Base-by-base conservation (phyloP, 2,329 filamentous ascomycete genomes). In the Paramyrothecium roridum region DNA sequence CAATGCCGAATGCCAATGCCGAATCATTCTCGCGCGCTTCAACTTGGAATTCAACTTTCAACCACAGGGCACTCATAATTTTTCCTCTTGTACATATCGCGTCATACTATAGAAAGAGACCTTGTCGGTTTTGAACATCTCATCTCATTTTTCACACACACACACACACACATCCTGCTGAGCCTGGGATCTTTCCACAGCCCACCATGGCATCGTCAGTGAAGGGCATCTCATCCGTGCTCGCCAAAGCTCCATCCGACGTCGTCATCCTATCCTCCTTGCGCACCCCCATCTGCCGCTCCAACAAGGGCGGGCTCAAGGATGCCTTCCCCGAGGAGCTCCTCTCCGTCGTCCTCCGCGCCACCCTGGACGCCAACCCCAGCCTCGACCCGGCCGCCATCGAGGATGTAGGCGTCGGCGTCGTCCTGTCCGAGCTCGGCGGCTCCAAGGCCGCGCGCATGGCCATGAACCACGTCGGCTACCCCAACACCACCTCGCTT, bases 271-370 rank as follows among this genome's bases (percentile, higher is more conserved):
- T 96, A 62, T 96, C 92, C 21, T 86, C 91, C n/a, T 82, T 96
- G 45, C 90, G 93, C 61, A 96, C 92, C 8, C 89, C 93, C 37
- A 83, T 96, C 60, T 93, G 89, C 56, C 85, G 90, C 57, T 84
- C 91, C 30, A 88, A 91, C 76, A 91, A 91, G 67, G 92, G 93
- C 65, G 82, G 84, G 17, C 85, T 96, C 66, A 90, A 90, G 71
- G 88, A 96, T 70, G 88, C 92, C 50, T 92, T 93, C 76, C 91
- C 93, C 23, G 92, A 97, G 70, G 90, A 96, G 72, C 82, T 96
- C 53, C 87, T 96, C 52, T 81, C 85, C 12, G 74, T 80, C 47
- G 88, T 83, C 19, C 73, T 83, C 13, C 69, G 55, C 17, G 65
- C 65, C 13, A 67, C 61, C 0, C 62, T 67, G 11, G 80, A 83